Evolutionary conservation across 1,284 basidiomycete genomes (phyloP).

Genomic region (Trichosporon sp.): DNA sequence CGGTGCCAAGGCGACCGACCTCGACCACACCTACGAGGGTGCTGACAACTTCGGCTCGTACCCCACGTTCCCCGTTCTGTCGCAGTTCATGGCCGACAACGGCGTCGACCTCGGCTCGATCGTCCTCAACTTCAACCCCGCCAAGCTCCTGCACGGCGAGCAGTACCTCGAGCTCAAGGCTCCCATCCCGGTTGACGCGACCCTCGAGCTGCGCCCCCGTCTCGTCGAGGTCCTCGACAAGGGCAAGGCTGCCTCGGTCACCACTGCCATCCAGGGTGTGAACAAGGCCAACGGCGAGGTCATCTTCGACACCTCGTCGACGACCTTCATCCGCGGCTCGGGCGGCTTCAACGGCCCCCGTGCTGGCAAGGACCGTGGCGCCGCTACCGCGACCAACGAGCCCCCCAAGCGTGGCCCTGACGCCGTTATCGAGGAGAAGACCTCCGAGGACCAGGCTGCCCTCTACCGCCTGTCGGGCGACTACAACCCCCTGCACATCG

Average conservation of each 20-base stretch:
- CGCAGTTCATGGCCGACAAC: constrained; percentile 72
- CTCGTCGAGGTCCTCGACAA: constrained; percentile 52
- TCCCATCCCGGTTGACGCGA: constrained; percentile 79
- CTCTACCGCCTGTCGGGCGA: constrained; percentile 87
- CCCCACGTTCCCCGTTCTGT: constrained; percentile 93
- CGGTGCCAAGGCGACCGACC: constrained; percentile 88
- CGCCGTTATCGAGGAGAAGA: constrained; percentile 81
- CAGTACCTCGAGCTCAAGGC: constrained; percentile 88
- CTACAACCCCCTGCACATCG: constrained; percentile 87
- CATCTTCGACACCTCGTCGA: constrained; percentile 89
- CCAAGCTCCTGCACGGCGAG: constrained; percentile 96
- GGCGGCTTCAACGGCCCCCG: constrained; percentile 95
- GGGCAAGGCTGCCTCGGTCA: constrained; percentile 88
- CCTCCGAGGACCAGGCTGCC: constrained; percentile 73
- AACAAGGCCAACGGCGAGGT: constrained; percentile 73
- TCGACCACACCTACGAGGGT: constrained; percentile 87
- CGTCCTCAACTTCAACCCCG: constrained; percentile 84
- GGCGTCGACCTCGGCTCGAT: constrained; percentile 72
- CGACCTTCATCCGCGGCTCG: constrained; percentile 86
- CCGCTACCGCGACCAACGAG: constrained; percentile 77
- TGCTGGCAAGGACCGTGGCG: constrained; percentile 73
- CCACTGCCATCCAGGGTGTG: constrained; percentile 69
- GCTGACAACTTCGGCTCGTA: constrained; percentile 77
- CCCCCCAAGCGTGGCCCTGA: constrained; percentile 81
- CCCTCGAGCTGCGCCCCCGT: constrained; percentile 69